Conservation (phyloP, 164 flowering plant species). For the Nelumbo lutea region DNA sequence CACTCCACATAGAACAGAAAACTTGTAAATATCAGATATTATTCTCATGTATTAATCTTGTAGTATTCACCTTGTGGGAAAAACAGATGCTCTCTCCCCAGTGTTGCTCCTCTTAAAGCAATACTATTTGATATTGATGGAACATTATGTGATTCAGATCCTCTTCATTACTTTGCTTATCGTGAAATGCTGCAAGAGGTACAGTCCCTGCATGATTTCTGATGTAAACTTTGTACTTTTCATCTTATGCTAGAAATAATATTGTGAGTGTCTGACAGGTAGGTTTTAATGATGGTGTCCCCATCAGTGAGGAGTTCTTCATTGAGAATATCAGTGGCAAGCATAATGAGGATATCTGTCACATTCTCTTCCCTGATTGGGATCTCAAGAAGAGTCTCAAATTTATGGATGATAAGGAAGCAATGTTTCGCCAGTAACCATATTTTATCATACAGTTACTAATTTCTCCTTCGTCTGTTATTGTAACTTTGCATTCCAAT, state of each 20-base stretch:
- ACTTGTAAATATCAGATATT: not conserved
- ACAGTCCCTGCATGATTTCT: conserved; percentile 5
- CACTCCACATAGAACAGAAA: not conserved
- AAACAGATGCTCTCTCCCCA: conserved; percentile 48
- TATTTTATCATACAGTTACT: not conserved
- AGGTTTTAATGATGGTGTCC: conserved; percentile 83
- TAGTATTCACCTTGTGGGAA: conserved; percentile 16
- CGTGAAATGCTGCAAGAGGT: conserved; percentile 89
- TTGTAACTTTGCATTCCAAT: not conserved
- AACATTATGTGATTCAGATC: conserved; percentile 96
- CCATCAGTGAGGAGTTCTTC: conserved; percentile 71
- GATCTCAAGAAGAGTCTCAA: conserved; percentile 53
- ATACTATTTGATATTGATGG: conserved; percentile 92
- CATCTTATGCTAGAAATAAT: not conserved
- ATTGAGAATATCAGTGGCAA: conserved; percentile 58
- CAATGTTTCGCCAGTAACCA: conserved; percentile 62
- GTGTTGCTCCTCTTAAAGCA: conserved; percentile 76
- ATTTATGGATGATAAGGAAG: conserved; percentile 83
- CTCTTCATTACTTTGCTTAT: conserved; percentile 68
- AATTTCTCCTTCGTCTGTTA: not conserved
- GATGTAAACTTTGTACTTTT: not conserved
- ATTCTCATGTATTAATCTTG: not conserved
- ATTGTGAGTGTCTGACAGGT: conserved; percentile 36
- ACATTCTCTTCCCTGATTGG: conserved; percentile 71
- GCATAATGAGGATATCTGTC: conserved; percentile 58